Evolutionary conservation across 495 filamentous ascomycete species (phyloP).

Genomic region (Aspergillus nidulans): DNA sequence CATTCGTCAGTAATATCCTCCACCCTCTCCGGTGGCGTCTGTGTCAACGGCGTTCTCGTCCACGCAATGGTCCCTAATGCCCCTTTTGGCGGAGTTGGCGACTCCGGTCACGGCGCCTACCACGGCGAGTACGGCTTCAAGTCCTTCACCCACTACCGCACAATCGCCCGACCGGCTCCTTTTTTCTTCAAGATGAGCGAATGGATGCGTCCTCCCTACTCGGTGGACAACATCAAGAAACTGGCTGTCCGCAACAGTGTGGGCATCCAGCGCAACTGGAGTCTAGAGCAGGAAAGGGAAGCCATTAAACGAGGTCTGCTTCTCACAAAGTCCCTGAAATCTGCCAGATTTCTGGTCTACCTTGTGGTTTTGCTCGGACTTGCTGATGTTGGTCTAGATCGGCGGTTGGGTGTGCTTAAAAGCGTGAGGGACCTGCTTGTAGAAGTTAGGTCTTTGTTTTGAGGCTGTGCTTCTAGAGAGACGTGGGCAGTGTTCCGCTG

Average conservation of each 20-base stretch:
- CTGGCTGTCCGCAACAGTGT: conserved; percentile 6
- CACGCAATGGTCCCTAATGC: conserved; percentile 8
- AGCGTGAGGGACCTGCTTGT: not conserved
- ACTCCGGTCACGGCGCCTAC: conserved; percentile 11
- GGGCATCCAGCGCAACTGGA: conserved; percentile 9
- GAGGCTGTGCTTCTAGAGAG: not conserved
- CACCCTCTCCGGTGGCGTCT: conserved; percentile 13
- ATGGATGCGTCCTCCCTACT: conserved; percentile 11
- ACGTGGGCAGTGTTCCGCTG: too few relatives aligned
- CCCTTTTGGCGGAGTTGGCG: conserved; percentile 15
- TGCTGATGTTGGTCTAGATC: conserved; percentile 5
- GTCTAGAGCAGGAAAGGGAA: conserved; percentile 12
- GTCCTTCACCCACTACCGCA: conserved; percentile 67
- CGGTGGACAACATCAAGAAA: conserved; percentile 7
- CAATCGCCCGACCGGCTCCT: conserved; percentile 17
- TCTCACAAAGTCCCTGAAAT: not conserved
- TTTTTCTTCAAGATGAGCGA: conserved; percentile 3
- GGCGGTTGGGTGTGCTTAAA: not conserved
- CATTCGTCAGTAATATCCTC: conserved; percentile 2
- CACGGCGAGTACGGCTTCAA: conserved; percentile 34
- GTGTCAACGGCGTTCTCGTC: conserved; percentile 9
- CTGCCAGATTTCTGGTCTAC: not conserved
- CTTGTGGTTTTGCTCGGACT: not conserved
- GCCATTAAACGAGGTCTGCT: not conserved
- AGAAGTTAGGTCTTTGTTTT: conserved; percentile 2